Evolutionary conservation across 371 early-diverging fungal genomes (phyloP).

Genomic region (Funneliformis caledonium): DNA sequence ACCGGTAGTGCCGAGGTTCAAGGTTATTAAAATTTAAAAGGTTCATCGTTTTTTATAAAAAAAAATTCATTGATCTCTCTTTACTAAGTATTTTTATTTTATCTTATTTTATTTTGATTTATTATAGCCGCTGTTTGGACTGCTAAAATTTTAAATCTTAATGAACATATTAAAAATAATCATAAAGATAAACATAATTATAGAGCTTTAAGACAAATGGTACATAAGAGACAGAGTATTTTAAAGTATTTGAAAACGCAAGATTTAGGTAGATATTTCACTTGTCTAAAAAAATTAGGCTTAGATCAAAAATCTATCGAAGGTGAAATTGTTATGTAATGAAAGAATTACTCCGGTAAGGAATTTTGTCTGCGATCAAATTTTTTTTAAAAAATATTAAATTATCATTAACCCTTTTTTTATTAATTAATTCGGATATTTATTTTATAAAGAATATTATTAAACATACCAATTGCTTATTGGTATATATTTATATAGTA

Average conservation of each 20-base stretch:
- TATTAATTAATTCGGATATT: too few species aligned
- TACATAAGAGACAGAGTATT: conserved; percentile 85
- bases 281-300: conserved; percentile 73
- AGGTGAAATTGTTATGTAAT: conserved; percentile 66
- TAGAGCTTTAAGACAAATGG: conserved; percentile 73
- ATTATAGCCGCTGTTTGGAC: conserved; percentile 85
- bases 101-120: background rate
- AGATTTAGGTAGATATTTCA: conserved; percentile 70
- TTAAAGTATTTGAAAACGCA: conserved; percentile 87
- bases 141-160: conserved; percentile 86
- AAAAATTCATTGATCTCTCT: background rate
- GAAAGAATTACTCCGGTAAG: background rate
- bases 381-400: too few species aligned
- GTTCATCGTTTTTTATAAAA: background rate
- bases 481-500: background rate
- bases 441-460: background rate
- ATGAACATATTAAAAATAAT: conserved; percentile 76
- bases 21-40: conserved; percentile 57
- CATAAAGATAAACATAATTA: conserved; percentile 89
- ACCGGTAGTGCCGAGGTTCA: conserved; percentile 95
- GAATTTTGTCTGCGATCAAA: background rate
- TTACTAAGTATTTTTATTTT: background rate
- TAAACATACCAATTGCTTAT: background rate
- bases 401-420: too few species aligned
- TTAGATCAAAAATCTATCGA: conserved; percentile 73